Base-by-base conservation (phyloP, 2,329 filamentous ascomycete species). In the Botrytis byssoidea region DNA sequence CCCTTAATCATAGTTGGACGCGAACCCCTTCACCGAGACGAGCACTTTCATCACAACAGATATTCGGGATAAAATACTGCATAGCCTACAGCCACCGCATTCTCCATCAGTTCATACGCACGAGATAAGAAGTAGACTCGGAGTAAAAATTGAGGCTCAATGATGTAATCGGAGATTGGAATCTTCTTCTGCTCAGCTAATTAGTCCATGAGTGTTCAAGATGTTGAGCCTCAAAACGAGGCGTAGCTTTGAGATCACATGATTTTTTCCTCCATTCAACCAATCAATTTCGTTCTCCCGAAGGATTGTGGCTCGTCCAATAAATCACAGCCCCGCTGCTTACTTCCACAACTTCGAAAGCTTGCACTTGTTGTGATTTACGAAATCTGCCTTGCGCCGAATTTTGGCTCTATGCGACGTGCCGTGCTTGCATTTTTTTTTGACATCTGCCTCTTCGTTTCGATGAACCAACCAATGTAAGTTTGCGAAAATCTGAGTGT, bases 171-270 rank as follows among this genome's bases (percentile, higher is more conserved):
- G 35, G 48, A 68, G 18, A 32, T 18, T 68, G 35, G 6, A 68
- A 42, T 25, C 3, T 68, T 20, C 40, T 9, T 68, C 37, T 68
- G 18, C 35, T 40, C 29, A 71, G 57, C 57, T 48, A 3, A 37
- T 8, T 22, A 42, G n/a, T n/a, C n/a, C n/a, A n/a, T n/a, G n/a
- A n/a, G 40, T 42, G 42, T 18, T 48, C 68, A 48, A 51, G 57
- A 16, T 40, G 1, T 61, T 35, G 68, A 61, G 55, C 55, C 51
- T 70, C 37, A 46, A 61, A 60, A 46, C 40, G 55, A 60, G 68
- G 69, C 69, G 55, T 35, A 63, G 69, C 22, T 51, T 25, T 40
- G 37, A 42, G n/a, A 37, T 70, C 57, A 70, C 57, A 61, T 70
- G 68, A 63, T 37, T 32, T 63, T 48, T 1, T 1, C 16, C 29